phyloP scores from a whole-genome alignment of 129 eudicot genomes.

The Erigeron canadensis region DNA sequence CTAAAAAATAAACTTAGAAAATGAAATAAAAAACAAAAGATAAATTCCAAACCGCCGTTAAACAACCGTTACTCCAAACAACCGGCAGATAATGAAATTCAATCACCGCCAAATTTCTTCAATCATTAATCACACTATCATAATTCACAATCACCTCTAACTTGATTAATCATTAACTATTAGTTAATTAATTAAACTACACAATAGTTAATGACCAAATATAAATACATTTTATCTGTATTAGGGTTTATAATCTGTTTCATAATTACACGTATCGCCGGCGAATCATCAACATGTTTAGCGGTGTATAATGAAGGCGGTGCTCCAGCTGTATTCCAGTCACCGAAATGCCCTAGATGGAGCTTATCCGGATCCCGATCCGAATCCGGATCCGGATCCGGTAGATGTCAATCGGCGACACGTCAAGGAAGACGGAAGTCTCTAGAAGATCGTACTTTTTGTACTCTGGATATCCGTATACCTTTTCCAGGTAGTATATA shows the following conservation, averaged over 20 bases:
- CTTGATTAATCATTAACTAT: too few species aligned
- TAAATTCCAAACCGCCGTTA: background rate
- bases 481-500: conserved; percentile 93
- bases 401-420: conserved; percentile 69
- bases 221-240: conserved; percentile 5
- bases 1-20: too few species aligned
- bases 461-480: conserved; percentile 70
- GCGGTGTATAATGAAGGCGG: conserved; percentile 88
- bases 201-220: conserved; percentile 19
- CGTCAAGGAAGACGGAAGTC: conserved; percentile 79
- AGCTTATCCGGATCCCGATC: conserved; percentile 42
- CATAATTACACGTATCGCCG: conserved; percentile 26
- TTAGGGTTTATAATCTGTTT: conserved; percentile 40
- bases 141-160: too few species aligned
- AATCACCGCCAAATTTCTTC: conserved; percentile 3
- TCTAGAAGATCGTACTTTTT: conserved; percentile 77
- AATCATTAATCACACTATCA: background rate
- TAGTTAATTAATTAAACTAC: background rate
- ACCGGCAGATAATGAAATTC: background rate
- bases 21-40: too few species aligned
- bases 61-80: background rate
- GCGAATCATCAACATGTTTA: conserved; percentile 78
- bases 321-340: conserved; percentile 90
- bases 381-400: conserved; percentile 29
- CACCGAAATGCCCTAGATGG: conserved; percentile 97